Evolutionary conservation across 306 rosid species (phyloP).

Genomic region (Castanea crenata): DNA sequence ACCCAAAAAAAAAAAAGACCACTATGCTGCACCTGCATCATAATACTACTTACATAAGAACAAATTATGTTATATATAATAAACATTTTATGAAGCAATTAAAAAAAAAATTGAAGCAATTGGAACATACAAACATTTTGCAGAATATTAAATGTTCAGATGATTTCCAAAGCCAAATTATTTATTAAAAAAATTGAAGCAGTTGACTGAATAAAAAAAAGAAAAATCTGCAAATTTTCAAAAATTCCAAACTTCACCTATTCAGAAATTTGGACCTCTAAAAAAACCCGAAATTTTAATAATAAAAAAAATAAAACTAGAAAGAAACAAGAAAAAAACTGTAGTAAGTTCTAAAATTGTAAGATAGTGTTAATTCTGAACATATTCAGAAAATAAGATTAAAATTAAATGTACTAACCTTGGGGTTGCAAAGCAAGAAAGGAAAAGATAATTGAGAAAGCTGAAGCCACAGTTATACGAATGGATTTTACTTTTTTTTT

Average conservation of each 20-base stretch:
- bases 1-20: too few species aligned
- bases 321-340: too few species aligned
- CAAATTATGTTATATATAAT: too few species aligned
- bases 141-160: neutral
- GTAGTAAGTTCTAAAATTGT: too few species aligned
- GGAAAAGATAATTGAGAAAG: neutral
- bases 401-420: too few species aligned
- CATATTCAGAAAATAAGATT: neutral
- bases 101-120: too few species aligned
- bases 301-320: too few species aligned
- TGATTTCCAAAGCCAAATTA: neutral
- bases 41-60: neutral
- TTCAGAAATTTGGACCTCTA: too few species aligned
- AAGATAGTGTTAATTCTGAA: neutral
- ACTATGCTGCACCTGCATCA: neutral
- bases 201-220: neutral
- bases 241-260: neutral
- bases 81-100: too few species aligned
- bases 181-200: neutral
- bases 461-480: neutral
- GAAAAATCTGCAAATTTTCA: neutral
- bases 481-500: neutral
- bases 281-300: too few species aligned
- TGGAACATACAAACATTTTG: neutral
- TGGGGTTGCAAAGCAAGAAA: neutral